A percentile compares a stretch with the other conserved stretches of the same genome.
Evolutionary conservation across 2,329 filamentous ascomycete genomes (phyloP).

Genomic region (Dactylella cylindrospora): DNA sequence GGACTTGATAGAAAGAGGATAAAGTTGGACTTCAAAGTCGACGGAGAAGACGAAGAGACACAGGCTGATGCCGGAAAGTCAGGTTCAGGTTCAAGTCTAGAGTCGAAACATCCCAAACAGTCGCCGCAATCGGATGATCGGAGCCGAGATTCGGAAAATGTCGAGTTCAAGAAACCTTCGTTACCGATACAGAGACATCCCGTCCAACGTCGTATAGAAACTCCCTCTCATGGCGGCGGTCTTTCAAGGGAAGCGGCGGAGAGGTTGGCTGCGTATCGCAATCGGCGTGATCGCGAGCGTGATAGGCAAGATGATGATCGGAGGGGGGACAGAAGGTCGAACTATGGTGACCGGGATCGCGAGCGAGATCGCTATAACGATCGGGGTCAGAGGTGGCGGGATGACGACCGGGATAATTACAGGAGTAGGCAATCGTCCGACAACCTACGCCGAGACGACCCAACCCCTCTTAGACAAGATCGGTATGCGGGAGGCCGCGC

Average conservation of each 20-base stretch:
- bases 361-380: slow-evolving; percentile 34
- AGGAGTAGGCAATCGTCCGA: slow-evolving; percentile 31
- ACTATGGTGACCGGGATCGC: slow-evolving; percentile 38
- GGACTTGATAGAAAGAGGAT: slow-evolving; percentile 49
- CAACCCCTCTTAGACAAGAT: slow-evolving; percentile 47
- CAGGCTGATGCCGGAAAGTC: slow-evolving; percentile 33
- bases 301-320: slow-evolving; percentile 21
- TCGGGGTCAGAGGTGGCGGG: slow-evolving; percentile 29
- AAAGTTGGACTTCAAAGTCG: slow-evolving; percentile 49
- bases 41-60: slow-evolving; percentile 43
- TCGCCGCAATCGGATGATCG: slow-evolving; percentile 20
- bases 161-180: slow-evolving; percentile 49
- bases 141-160: slow-evolving; percentile 31
- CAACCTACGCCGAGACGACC: slow-evolving; percentile 46
- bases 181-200: slow-evolving; percentile 47
- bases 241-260: slow-evolving; percentile 48
- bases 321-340: slow-evolving; percentile 10
- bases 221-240: slow-evolving; percentile 48
- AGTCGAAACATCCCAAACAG: slow-evolving; percentile 24
- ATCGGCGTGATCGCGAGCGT: slow-evolving; percentile 42
- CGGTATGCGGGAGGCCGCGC: slow-evolving; percentile 47
- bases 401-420: slow-evolving; percentile 42
- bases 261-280: slow-evolving; percentile 46
- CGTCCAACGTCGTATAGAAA: slow-evolving; percentile 48
- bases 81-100: slow-evolving; percentile 42